These are phyloP conservation scores for Malania oleifera DNA, from an alignment of 164 flowering plant species.

Conservation along the genomic window DNA sequence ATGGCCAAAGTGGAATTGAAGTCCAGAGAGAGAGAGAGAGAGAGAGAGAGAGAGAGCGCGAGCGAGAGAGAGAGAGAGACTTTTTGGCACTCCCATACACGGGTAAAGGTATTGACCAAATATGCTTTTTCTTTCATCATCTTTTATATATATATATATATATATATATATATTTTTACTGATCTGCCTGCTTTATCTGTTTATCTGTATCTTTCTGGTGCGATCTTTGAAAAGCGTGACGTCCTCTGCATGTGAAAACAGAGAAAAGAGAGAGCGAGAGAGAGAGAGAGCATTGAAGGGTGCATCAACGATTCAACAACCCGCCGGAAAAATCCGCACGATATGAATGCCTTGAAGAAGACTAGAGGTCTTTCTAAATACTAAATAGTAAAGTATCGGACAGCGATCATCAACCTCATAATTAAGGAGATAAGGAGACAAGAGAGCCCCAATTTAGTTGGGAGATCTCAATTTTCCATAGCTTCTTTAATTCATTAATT, in stretches of 20 bases:
- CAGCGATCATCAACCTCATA: too few relatives aligned
- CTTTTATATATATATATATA: too few relatives aligned
- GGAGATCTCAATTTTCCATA: too few relatives aligned
- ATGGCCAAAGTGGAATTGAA: neutral
- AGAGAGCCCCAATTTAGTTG: too few relatives aligned
- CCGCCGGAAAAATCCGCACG: conserved; percentile 12
- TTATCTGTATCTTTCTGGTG: neutral
- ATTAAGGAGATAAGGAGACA: too few relatives aligned
- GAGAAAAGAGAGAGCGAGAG: neutral
- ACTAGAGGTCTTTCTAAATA: too few relatives aligned
- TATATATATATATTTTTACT: too few relatives aligned
- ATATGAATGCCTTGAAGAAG: neutral
- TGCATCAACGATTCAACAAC: conserved; percentile 20
- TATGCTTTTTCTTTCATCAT: neutral
- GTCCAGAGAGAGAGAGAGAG: neutral
- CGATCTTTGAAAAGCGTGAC: conserved; percentile 15
- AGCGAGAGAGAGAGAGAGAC: conserved; percentile 1
- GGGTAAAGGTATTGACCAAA: neutral
- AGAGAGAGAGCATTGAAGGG: conserved; percentile 15
- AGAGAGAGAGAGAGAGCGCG: neutral
- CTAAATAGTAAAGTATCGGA: too few relatives aligned
- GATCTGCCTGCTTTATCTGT: neutral
- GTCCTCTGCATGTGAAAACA: neutral
- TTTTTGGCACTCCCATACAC: neutral
- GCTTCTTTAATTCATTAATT: too few relatives aligned